Conservation (phyloP, 257 asterid genomes). For the Gardenia jasminoides region DNA sequence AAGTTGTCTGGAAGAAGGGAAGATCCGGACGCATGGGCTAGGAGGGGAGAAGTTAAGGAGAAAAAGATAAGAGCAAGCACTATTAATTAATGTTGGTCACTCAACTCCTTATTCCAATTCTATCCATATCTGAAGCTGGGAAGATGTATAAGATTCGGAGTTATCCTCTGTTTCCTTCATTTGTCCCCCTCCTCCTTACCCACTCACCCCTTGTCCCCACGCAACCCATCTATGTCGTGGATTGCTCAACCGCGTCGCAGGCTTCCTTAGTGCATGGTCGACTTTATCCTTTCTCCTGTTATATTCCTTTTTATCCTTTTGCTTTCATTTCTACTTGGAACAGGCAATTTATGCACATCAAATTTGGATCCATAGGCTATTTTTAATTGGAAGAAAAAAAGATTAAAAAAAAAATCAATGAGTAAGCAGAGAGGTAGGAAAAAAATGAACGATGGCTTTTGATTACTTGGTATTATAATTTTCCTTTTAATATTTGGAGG, state of each 20-base stretch:
- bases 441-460: too few species aligned
- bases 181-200: background rate
- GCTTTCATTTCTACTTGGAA: background rate
- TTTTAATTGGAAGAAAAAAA: too few species aligned
- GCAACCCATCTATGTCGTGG: background rate
- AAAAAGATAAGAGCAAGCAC: conserved; percentile 27
- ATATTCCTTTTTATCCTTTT: background rate
- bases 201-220: conserved; percentile 12
- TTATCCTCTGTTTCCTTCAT: conserved; percentile 24
- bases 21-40: background rate
- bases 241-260: background rate
- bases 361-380: too few species aligned
- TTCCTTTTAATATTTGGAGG: too few species aligned
- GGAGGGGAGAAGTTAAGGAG: background rate
- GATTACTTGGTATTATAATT: too few species aligned
- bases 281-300: background rate
- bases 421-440: too few species aligned
- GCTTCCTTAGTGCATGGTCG: conserved; percentile 1
- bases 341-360: too few species aligned
- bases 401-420: too few species aligned
- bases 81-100: background rate
- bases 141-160: conserved; percentile 26
- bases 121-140: background rate
- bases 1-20: background rate
- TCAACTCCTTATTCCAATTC: background rate